Conservation (phyloP, 768 basidiomycete species). For the Lactarius sanguifluus region DNA sequence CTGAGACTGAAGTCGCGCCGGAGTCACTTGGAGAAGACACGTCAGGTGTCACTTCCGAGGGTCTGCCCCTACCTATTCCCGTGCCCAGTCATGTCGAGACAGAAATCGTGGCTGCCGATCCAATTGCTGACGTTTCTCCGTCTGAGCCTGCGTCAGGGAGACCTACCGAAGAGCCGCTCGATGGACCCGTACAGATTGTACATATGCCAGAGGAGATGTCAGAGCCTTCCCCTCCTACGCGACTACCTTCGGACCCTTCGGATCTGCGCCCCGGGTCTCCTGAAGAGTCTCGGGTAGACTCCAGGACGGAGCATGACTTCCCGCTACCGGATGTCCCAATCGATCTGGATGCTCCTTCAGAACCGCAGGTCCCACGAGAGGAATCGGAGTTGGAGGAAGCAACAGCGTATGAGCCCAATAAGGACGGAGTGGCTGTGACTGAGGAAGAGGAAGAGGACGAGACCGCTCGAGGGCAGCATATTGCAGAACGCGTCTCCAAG, state of each 20-base stretch:
- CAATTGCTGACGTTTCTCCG: neutral
- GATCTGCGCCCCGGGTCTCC: constrained; percentile 17
- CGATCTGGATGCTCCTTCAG: neutral
- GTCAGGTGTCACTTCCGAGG: neutral
- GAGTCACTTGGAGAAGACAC: constrained; percentile 8
- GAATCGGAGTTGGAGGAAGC: neutral
- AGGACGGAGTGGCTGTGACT: constrained; percentile 13
- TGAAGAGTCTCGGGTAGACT: constrained; percentile 6
- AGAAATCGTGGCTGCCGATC: constrained; percentile 8
- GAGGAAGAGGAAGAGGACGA: constrained; percentile 51
- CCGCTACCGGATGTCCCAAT: neutral
- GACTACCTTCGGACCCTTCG: constrained; percentile 6
- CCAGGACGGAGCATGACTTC: constrained; percentile 3
- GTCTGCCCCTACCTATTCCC: constrained; percentile 3
- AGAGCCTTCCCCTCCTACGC: neutral
- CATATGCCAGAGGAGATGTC: neutral
- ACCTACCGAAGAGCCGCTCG: neutral
- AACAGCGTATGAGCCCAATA: neutral
- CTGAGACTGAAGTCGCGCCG: constrained; percentile 5
- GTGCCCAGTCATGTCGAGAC: neutral
- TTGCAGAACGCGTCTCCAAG: constrained; percentile 43
- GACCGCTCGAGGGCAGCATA: constrained; percentile 51
- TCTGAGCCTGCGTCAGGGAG: constrained; percentile 6
- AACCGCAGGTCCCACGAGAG: neutral
- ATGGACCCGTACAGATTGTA: neutral